Base-by-base conservation (phyloP, 352 stramenopile species). In the Globisporangium paddicum region DNA sequence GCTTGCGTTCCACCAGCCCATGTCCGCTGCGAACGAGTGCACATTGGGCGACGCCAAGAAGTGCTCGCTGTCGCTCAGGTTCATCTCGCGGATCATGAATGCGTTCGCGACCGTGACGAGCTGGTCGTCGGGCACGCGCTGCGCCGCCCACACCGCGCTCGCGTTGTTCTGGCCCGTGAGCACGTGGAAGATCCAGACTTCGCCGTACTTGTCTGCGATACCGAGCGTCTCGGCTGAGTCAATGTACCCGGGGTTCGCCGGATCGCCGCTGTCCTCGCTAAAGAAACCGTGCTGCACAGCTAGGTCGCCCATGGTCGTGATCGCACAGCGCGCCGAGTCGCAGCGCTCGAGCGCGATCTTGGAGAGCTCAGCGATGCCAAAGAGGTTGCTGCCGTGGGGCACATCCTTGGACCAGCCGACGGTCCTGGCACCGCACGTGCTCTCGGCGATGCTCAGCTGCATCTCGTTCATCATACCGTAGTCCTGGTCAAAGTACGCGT, bases 381-480 rank as follows among this genome's bases (percentile, higher is more conserved):
- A 92, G 11, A 97, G 58, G 46, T 96, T 95, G 47, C 91, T 85
- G 45, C 91, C 92, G 26, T 86, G 71, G 6, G 68, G 42, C 1
- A 78, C 60, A 41, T 93, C 61, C 3, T 74, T 54, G 2, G 82
- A 51, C 86, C 83, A 95, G 55, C 88, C 77, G 37, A 89, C 72
- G 37, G 84, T 95, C 49, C 89, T 84, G 19, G 83, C 84, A 6
- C 82, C 80, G 58, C 93, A 98, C n/a, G 94, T 98, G 53, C 83
- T 97, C 79, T 98, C 95, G 5, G 82, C 91, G 48, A 98, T 98
- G 51, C 77, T 96, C 42, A 98, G 74, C 71, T 97, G 83, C 56
- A 90, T 70, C 58, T 98, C 95, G 71, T 98, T 98, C 71, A 98
- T 96, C 69, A 97, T 92, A 35, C 87, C 93, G 63, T 98, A 95